These are phyloP conservation scores for Candolleomyces eurysporus DNA, from an alignment of 768 basidiomycete species.

Conservation along the genomic window DNA sequence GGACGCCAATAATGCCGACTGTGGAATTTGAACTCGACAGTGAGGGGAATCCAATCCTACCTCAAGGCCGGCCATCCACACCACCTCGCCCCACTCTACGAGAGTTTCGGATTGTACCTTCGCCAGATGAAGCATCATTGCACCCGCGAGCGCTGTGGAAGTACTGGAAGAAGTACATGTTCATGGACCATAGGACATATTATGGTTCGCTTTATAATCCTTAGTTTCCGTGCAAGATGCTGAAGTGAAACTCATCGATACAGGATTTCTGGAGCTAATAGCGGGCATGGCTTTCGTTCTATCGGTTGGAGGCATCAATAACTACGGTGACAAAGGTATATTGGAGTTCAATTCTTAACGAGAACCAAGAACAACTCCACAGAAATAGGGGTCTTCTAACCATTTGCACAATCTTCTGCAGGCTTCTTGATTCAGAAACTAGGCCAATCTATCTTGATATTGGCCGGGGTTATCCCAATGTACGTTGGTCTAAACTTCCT, in stretches of 20 bases:
- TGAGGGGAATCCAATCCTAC: neutral
- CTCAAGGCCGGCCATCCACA: neutral
- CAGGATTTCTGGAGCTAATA: neutral
- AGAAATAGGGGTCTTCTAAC: too few relatives aligned
- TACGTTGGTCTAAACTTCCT: neutral
- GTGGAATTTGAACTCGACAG: conserved; percentile 1
- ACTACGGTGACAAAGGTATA: neutral
- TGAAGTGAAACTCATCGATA: neutral
- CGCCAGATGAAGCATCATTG: conserved; percentile 8
- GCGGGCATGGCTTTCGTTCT: neutral
- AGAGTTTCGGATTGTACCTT: neutral
- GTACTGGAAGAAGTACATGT: conserved; percentile 13
- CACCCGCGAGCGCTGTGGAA: conserved; percentile 17
- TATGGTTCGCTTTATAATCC: conserved; percentile 10
- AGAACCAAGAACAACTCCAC: too few relatives aligned
- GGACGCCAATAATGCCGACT: neutral
- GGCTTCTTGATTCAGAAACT: neutral
- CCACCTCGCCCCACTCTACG: neutral
- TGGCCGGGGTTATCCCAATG: conserved; percentile 3
- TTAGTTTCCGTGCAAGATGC: too few relatives aligned
- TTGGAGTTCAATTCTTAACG: too few relatives aligned
- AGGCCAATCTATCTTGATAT: neutral
- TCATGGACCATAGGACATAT: conserved; percentile 19
- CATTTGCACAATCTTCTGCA: neutral
- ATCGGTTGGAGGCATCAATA: neutral